Base-by-base conservation (phyloP, 2,329 filamentous ascomycete species). In the Fonsecaea erecta region DNA sequence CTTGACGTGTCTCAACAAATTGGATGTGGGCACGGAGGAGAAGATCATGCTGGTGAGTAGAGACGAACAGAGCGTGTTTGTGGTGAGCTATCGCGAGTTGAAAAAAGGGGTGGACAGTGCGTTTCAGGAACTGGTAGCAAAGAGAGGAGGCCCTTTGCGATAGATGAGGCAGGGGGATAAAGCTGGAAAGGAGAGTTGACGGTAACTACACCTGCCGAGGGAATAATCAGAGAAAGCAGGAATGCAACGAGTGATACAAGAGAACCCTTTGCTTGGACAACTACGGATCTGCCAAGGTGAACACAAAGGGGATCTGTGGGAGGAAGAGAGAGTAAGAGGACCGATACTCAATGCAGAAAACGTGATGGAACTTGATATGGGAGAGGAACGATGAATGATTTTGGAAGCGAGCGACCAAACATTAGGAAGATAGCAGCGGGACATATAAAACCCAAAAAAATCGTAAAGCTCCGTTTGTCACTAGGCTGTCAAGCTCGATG, bases 1-100 rank as follows among this genome's bases (percentile, higher is more conserved):
- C 69, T 77, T 99, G 52, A 86, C 85, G 28, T 94, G 90, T 74
- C 79, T 99, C 71, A 97, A 96, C 80, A 97, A 97, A 76, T 82
- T 99, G 60, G 95, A 99, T 78, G 91, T 92, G 0, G 95, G 93
- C 0, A 87, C 86, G 1, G 92, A 96, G 28, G 95, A 99, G 77
- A 90, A 88, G 77, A 86, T 99, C 56, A 90, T 89, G 70, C 81
- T 99, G 60, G 89, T 93, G 26, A 97, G 91, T 76, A 86, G 94
- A 62, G 94, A 99, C 77, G 92, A 97, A 74, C 91, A 97, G 77
- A 95, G 89, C 61, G 88, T 90, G 69, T 90, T 98, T 74, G 85
- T 97, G 62, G 88, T 97, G 66, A 94, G 87, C 70, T 99, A 96
- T 77, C 91, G 92, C 76, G 95, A 98, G 77, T 78, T 99, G 67